Percentiles rank a stretch among this genome's conserved stretches.
Conservation (phyloP, 257 asterid genomes). For the Prunella vulgaris region DNA sequence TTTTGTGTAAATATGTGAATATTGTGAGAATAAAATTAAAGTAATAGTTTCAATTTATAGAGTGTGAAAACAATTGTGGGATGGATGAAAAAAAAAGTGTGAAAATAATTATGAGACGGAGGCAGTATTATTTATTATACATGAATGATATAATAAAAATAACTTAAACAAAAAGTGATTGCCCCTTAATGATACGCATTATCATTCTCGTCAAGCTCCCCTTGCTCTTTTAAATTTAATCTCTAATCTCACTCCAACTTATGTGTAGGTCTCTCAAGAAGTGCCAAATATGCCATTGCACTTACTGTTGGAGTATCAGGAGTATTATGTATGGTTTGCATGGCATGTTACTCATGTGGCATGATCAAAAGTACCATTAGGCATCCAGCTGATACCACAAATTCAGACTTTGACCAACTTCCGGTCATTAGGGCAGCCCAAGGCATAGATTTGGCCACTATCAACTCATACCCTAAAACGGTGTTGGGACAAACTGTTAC, state of each 20-base stretch:
- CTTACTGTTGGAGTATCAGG: slow-evolving; percentile 65
- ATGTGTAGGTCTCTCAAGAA: slow-evolving; percentile 54
- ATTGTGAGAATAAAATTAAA: too few relatives aligned
- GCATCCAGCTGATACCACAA: slow-evolving; percentile 4
- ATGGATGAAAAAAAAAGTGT: too few relatives aligned
- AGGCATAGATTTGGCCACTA: slow-evolving; percentile 58
- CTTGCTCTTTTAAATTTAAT: too few relatives aligned
- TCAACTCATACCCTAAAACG: slow-evolving; percentile 63
- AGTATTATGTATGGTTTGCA: slow-evolving; percentile 45
- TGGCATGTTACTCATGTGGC: slow-evolving; percentile 34
- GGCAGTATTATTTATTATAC: too few relatives aligned
- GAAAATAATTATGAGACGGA: too few relatives aligned
- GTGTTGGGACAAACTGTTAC: slow-evolving; percentile 64
- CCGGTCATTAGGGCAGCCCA: slow-evolving; percentile 1
- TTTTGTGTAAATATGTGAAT: too few relatives aligned
- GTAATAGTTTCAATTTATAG: too few relatives aligned
- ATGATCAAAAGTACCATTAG: slow-evolving; percentile 9
- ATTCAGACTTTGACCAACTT: slow-evolving; percentile 11
- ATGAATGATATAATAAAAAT: too few relatives aligned
- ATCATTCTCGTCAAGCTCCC: too few relatives aligned
- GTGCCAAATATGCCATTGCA: slow-evolving; percentile 58
- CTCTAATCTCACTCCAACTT: background rate
- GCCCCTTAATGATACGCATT: too few relatives aligned
- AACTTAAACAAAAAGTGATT: too few relatives aligned
- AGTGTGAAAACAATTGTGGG: too few relatives aligned